Conservation (phyloP, 2,329 filamentous ascomycete species). For the Calonectria ilicicola region DNA sequence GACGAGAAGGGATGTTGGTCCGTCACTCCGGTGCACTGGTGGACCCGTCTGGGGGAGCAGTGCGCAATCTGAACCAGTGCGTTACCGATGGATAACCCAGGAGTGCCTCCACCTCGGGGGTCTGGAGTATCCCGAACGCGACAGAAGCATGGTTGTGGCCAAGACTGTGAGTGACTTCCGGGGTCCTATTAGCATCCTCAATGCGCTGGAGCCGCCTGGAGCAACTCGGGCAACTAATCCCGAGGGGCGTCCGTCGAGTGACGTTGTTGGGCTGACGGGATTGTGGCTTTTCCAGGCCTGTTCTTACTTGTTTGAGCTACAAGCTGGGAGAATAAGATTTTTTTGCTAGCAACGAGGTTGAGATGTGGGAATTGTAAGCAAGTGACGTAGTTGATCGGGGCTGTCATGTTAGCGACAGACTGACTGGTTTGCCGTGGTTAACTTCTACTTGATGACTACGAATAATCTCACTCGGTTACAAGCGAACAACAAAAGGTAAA, state of each 20-base stretch:
- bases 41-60: slow-evolving; percentile 6
- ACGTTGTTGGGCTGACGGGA: neutral
- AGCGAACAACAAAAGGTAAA: neutral
- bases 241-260: neutral
- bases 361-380: neutral
- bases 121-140: slow-evolving; percentile 15
- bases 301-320: slow-evolving; percentile 4
- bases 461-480: neutral
- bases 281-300: neutral
- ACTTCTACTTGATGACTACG: neutral
- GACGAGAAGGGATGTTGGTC: neutral
- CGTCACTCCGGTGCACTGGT: neutral
- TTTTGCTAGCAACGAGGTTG: neutral
- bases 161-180: neutral
- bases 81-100: neutral
- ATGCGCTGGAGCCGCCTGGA: neutral
- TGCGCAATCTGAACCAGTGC: slow-evolving; percentile 13
- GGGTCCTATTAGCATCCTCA: neutral
- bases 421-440: neutral
- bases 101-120: slow-evolving; percentile 11
- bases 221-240: neutral
- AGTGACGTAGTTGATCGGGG: neutral
- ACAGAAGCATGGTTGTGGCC: neutral
- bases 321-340: neutral
- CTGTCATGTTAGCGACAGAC: neutral